phyloP scores from a whole-genome alignment of 1,284 basidiomycete species.

The Lignosus rhinocerotis region DNA sequence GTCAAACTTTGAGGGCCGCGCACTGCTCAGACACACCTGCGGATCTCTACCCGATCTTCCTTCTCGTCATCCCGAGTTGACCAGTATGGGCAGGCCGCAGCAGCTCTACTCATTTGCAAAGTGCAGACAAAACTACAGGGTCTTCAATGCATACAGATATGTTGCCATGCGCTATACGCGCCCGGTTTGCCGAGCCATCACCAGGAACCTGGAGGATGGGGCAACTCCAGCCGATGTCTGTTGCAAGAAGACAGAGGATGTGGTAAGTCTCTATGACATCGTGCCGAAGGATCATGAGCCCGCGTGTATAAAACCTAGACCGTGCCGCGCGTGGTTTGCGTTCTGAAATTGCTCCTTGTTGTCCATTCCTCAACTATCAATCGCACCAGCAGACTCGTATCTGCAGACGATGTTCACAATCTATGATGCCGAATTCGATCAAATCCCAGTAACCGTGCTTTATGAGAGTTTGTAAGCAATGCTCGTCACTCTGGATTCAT shows the following conservation, averaged over 20 bases:
- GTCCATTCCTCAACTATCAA: no score
- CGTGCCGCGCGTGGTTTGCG: background rate
- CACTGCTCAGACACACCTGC: no score
- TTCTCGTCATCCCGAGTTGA: no score
- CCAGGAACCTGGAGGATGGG: background rate
- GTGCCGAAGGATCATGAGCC: background rate
- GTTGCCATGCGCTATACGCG: no score
- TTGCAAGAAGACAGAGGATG: background rate
- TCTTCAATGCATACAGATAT: background rate
- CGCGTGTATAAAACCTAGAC: background rate
- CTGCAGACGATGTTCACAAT: background rate
- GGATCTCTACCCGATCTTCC: no score
- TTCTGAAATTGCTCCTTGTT: background rate
- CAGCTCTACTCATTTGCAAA: no score
- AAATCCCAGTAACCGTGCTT: background rate
- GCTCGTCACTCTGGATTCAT: background rate
- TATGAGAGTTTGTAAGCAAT: background rate
- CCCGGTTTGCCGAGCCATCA: background rate
- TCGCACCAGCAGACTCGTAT: no score
- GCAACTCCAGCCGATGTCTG: background rate
- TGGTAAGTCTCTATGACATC: background rate
- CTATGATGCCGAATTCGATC: background rate
- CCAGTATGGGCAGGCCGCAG: no score
- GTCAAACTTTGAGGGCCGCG: no score
- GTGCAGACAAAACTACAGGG: background rate